Percentiles rank a stretch among this genome's conserved stretches.
phyloP scores from a whole-genome alignment of 495 filamentous ascomycete species.

The Cercophora sp. region DNA sequence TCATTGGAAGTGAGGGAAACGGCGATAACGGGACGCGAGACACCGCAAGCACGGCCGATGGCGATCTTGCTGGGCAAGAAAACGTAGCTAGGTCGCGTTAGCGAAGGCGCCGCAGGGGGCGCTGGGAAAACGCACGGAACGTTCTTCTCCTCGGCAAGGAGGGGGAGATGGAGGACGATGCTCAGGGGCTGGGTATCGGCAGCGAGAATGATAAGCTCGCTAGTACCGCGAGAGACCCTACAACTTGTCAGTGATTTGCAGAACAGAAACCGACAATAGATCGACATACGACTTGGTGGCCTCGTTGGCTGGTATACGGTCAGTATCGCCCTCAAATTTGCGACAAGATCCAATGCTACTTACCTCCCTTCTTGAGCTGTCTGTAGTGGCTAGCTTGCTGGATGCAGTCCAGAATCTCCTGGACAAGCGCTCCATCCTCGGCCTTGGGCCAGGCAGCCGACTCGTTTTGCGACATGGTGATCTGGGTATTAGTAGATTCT shows the following conservation, averaged over 20 bases:
- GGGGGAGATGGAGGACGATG: constrained; percentile 87
- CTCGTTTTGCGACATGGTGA: constrained; percentile 49
- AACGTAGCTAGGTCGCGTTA: no score
- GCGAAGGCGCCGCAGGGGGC: no score
- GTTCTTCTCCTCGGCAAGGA: constrained; percentile 64
- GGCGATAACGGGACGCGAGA: constrained; percentile 81
- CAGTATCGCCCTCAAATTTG: no score
- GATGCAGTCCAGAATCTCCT: constrained; percentile 80
- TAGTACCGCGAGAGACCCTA: constrained; percentile 74
- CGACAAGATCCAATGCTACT: no score
- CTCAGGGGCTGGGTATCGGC: constrained; percentile 83
- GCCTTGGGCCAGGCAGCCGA: constrained; percentile 82
- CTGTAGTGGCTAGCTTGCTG: constrained; percentile 83
- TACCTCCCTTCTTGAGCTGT: constrained; percentile 76
- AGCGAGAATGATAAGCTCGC: constrained; percentile 83
- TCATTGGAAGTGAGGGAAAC: constrained; percentile 90
- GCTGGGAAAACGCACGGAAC: no score
- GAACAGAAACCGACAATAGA: no score
- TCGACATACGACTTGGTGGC: constrained; percentile 66
- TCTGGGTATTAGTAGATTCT: neutral
- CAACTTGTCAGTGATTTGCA: neutral
- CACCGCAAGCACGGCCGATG: constrained; percentile 80
- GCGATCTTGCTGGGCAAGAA: constrained; percentile 46
- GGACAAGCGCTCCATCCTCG: constrained; percentile 65
- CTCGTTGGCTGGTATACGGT: constrained; percentile 38